phyloP scores from a whole-genome alignment of 1,284 basidiomycete genomes.

The Boletus mariae region DNA sequence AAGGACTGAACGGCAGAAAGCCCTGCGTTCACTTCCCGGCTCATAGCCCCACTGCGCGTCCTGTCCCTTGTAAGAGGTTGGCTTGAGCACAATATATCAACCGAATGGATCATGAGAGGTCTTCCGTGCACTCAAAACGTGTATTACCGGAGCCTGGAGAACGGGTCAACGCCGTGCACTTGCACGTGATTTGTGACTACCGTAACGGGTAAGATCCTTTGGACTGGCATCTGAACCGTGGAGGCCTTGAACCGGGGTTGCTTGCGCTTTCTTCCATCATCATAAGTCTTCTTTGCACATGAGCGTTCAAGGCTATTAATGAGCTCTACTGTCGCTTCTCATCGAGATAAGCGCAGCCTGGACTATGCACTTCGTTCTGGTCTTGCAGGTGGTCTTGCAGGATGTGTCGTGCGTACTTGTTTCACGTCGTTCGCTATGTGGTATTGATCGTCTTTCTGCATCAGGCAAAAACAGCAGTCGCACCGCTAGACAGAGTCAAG shows the following conservation, averaged over 20 bases:
- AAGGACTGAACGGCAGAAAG: too few relatives aligned
- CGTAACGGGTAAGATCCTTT: not conserved
- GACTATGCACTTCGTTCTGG: slow-evolving; percentile 80
- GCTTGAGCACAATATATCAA: too few relatives aligned
- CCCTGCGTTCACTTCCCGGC: too few relatives aligned
- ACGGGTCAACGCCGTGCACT: not conserved
- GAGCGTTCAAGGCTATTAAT: slow-evolving; percentile 19
- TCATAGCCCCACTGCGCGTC: too few relatives aligned
- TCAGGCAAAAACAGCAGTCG: slow-evolving; percentile 95
- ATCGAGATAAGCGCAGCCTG: slow-evolving; percentile 64
- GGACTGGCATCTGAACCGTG: not conserved
- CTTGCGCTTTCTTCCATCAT: not conserved
- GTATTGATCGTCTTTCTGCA: not conserved
- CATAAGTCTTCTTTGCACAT: not conserved
- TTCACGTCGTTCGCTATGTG: slow-evolving; percentile 3
- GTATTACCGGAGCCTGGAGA: too few relatives aligned
- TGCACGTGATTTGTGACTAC: not conserved
- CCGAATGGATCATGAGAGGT: too few relatives aligned
- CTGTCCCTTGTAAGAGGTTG: too few relatives aligned
- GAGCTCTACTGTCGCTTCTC: slow-evolving; percentile 34
- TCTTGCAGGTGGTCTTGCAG: slow-evolving; percentile 88
- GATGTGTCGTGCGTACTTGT: slow-evolving; percentile 77
- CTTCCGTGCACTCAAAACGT: too few relatives aligned
- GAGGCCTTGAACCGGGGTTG: not conserved
- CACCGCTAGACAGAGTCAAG: slow-evolving; percentile 96